Percentiles rank a stretch among this genome's conserved stretches.
Evolutionary conservation across 2,329 filamentous ascomycete genomes (phyloP).

Genomic region (Ophiostoma pallidulum): DNA sequence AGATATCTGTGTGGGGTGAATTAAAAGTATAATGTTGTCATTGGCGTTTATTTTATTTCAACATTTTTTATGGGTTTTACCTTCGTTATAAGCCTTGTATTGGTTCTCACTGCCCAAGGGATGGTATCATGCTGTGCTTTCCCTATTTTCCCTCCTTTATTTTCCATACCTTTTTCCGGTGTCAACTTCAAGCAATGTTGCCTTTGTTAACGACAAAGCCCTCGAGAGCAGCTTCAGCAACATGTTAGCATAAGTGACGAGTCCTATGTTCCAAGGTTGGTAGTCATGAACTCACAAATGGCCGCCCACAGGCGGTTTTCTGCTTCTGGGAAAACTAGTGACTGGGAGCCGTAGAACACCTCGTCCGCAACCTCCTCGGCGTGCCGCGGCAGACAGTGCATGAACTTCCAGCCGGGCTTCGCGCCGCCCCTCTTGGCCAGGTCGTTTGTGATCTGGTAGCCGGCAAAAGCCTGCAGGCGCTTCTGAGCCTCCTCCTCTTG

Average conservation of each 20-base stretch:
- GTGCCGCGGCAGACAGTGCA: slow-evolving; percentile 94
- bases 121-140: background rate
- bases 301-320: slow-evolving; percentile 93
- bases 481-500: slow-evolving; percentile 78
- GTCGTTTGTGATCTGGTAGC: slow-evolving; percentile 85
- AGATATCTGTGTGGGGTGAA: no score
- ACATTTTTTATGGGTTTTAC: background rate
- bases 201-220: slow-evolving; percentile 94
- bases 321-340: slow-evolving; percentile 85
- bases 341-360: slow-evolving; percentile 81
- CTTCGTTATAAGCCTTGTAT: background rate
- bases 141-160: no score
- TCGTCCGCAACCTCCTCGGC: slow-evolving; percentile 88
- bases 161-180: no score
- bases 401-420: slow-evolving; percentile 88
- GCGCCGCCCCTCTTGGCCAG: slow-evolving; percentile 77
- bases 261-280: no score
- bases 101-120: no score
- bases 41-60: background rate
- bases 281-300: slow-evolving; percentile 47
- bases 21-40: no score
- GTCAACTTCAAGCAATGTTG: slow-evolving; percentile 42
- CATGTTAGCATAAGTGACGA: no score
- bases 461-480: slow-evolving; percentile 70
- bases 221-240: slow-evolving; percentile 74